phyloP scores from a whole-genome alignment of 179 eudicot species.

The Nepenthes alata region DNA sequence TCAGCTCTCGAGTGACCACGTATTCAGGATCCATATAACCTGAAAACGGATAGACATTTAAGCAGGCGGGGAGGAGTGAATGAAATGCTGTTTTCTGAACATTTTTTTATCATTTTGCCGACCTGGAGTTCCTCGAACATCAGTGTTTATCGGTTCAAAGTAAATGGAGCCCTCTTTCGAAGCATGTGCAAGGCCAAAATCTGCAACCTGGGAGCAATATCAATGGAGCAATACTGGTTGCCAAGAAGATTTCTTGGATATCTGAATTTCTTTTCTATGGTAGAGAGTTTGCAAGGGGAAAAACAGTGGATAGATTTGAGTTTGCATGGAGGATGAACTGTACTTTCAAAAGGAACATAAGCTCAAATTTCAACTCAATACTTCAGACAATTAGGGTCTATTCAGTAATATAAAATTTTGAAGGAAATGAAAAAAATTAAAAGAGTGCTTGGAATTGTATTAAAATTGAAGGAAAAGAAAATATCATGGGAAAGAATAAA shows the following conservation, averaged over 20 bases:
- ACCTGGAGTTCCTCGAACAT: constrained; percentile 97
- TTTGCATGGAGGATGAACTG: too few species aligned
- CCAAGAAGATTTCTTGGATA: too few species aligned
- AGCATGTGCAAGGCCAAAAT: constrained; percentile 90
- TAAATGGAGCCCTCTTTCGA: constrained; percentile 80
- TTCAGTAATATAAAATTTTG: too few species aligned
- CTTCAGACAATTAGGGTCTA: neutral
- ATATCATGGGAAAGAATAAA: too few species aligned
- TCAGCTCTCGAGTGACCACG: constrained; percentile 64
- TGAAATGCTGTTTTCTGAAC: neutral
- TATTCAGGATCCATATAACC: constrained; percentile 99
- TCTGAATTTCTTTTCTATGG: too few species aligned
- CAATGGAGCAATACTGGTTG: neutral
- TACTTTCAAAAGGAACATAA: neutral
- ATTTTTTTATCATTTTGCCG: constrained; percentile 4
- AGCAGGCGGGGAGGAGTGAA: neutral
- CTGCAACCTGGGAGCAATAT: constrained; percentile 58
- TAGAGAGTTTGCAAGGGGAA: too few species aligned
- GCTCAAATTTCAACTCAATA: neutral
- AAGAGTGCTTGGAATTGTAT: too few species aligned
- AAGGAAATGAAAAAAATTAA: too few species aligned
- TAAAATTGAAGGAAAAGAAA: too few species aligned
- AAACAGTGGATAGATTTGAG: too few species aligned
- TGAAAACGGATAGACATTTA: constrained; percentile 13
- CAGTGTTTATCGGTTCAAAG: constrained; percentile 85